Evolutionary conservation across 2,329 filamentous ascomycete genomes (phyloP), one percentile per base, ranked within the genome.

Genomic region (Alternaria infectoria): DNA sequence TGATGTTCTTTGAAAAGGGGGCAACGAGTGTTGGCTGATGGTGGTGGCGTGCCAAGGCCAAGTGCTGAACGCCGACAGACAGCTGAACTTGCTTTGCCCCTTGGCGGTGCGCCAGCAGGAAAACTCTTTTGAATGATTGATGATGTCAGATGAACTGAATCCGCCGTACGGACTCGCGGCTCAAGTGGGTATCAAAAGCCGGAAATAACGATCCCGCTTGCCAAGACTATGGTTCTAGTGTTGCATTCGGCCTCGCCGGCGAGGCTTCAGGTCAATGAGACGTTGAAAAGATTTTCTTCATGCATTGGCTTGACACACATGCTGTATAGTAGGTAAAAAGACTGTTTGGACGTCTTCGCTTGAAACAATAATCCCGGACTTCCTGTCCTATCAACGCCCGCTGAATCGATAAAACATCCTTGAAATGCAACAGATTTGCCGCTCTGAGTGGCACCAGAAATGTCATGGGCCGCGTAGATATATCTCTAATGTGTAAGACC

Each of bases 351-450:
- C 19, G 45, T 51, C 55, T 44, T 57, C 51, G 52, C 56, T 23
- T 47, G 28, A 26, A 52, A 63, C 23, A 55, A 59, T 61, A 46
- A 61, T 32, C 52, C 46, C 44, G 54, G 55, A 62, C 60, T 17
- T 50, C 49, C 21, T 36, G 49, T 62, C 56, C 46, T 44, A 57
- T 61, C 51, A 59, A 64, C 61, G 61, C 64, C 61, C 54, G 54
- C 51, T 55, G 28, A 52, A 46, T 49, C 40, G 46, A 66, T 17
- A 67, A 63, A 69, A 65, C 61, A 62, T 62, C 61, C 57, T 49
- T 57, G 54, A 58, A 65, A 67, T 69, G 66, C 64, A 69, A 56
- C 64, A 54, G 43, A 62, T 46, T 23, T 57, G 52, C 61, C 55
- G 57, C 54, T 59, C 49, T 40, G 15, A 32, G 26, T 32, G 51